Conservation (phyloP, 208 protist genomes). For the Jaenimonas drosophilae region DNA sequence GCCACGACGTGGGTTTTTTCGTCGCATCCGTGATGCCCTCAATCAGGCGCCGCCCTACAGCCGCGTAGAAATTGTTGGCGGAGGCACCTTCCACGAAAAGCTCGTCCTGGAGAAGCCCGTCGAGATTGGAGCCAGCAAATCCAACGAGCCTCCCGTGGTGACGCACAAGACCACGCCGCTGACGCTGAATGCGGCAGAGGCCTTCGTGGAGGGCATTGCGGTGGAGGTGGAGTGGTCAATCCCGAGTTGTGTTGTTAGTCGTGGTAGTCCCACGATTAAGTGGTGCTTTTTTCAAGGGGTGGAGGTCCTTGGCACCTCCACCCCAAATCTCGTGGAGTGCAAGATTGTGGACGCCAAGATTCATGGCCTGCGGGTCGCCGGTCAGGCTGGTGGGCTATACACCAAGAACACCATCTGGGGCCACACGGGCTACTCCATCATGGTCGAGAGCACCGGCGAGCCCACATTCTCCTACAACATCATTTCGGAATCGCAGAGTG, state of each 20-base stretch:
- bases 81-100: conserved; percentile 23
- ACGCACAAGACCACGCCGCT: conserved; percentile 12
- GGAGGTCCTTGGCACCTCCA: conserved; percentile 22
- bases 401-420: conserved; percentile 24
- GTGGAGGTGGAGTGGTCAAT: conserved; percentile 13
- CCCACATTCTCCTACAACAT: conserved; percentile 23
- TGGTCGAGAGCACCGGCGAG: conserved; percentile 15
- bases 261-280: conserved; percentile 13
- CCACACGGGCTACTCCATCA: conserved; percentile 19
- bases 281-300: conserved; percentile 22
- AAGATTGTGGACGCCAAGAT: conserved; percentile 12
- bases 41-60: conserved; percentile 24
- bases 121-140: conserved; percentile 23
- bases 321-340: conserved; percentile 18
- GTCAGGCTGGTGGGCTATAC: conserved; percentile 19
- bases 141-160: conserved; percentile 9
- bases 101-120: conserved; percentile 28
- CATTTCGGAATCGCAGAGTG: conserved; percentile 12
- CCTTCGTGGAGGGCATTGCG: conserved; percentile 17
- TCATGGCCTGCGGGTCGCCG: conserved; percentile 20
- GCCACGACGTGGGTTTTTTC: conserved; percentile 23
- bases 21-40: conserved; percentile 19
- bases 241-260: conserved; percentile 8
- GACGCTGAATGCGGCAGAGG: conserved; percentile 19
- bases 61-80: conserved; percentile 31